A percentile compares a stretch with the other conserved stretches of the same genome.
Evolutionary conservation across 2,329 filamentous ascomycete genomes (phyloP).

Genomic region (Botrytis byssoidea): DNA sequence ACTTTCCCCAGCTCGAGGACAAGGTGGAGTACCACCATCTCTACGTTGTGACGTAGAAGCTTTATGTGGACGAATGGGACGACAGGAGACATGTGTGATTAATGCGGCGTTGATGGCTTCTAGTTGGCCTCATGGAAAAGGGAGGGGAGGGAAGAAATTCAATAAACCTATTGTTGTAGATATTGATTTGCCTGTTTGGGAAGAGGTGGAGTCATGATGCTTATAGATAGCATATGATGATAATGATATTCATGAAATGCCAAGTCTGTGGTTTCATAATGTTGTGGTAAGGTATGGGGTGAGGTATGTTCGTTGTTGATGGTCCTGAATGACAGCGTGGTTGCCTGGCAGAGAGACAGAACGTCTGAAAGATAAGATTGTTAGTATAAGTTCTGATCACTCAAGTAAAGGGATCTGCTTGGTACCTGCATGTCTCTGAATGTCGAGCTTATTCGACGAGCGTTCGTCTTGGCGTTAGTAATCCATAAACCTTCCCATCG

Average conservation of each 20-base stretch:
- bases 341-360: background rate
- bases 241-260: background rate
- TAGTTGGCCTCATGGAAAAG: conserved; percentile 57
- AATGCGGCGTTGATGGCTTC: conserved; percentile 75
- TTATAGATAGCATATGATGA: background rate
- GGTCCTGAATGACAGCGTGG: background rate
- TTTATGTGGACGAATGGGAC: conserved; percentile 41
- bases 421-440: too few species aligned
- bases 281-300: background rate
- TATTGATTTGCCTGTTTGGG: conserved; percentile 65
- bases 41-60: conserved; percentile 44
- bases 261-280: background rate
- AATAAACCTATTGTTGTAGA: conserved; percentile 86
- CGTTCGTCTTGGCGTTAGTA: background rate
- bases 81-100: conserved; percentile 69
- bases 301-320: background rate
- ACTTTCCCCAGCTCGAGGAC: conserved; percentile 36
- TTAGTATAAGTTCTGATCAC: background rate
- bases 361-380: background rate
- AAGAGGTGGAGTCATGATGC: background rate
- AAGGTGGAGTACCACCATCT: conserved; percentile 45
- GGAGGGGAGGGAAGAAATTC: conserved; percentile 59
- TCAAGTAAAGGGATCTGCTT: background rate
- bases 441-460: background rate
- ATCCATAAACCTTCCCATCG: background rate